These are phyloP conservation scores for Microsporum ferrugineum DNA, from an alignment of 2,329 filamentous ascomycete genomes.

Conservation along the genomic window DNA sequence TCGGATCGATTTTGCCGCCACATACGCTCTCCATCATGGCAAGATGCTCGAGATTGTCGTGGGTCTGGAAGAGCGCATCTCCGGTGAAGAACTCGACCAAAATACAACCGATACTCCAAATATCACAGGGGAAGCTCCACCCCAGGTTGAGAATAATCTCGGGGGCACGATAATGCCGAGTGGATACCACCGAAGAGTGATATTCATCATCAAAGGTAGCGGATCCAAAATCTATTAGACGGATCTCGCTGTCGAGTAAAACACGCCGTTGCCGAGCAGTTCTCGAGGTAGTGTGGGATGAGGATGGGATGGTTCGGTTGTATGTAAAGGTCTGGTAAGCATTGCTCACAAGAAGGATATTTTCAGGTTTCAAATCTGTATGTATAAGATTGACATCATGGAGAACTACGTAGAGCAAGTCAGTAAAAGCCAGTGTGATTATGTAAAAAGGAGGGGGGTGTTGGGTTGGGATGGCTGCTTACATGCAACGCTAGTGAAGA, in stretches of 20 bases:
- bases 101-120: slow-evolving; percentile 60
- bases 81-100: slow-evolving; percentile 58
- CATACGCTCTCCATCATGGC: slow-evolving; percentile 59
- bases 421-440: slow-evolving; percentile 16
- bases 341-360: slow-evolving; percentile 55
- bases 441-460: slow-evolving; percentile 9
- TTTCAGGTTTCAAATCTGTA: slow-evolving; percentile 62
- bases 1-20: slow-evolving; percentile 44
- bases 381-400: slow-evolving; percentile 97
- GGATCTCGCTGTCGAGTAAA: slow-evolving; percentile 53
- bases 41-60: slow-evolving; percentile 56
- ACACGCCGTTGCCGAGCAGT: slow-evolving; percentile 52
- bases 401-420: slow-evolving; percentile 49
- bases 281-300: slow-evolving; percentile 46
- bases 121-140: slow-evolving; percentile 58
- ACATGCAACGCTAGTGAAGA: slow-evolving; percentile 98
- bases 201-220: slow-evolving; percentile 60
- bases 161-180: slow-evolving; percentile 54
- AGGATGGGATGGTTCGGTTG: slow-evolving; percentile 55
- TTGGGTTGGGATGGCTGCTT: slow-evolving; percentile 35
- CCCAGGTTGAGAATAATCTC: slow-evolving; percentile 58
- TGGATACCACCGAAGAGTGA: slow-evolving; percentile 56
- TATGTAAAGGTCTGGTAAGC: slow-evolving; percentile 58
- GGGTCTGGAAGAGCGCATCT: slow-evolving; percentile 56
- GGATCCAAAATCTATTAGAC: slow-evolving; percentile 56